Evolutionary conservation across 148 eudicot genomes (phyloP), one percentile per base, ranked within the genome.

Genomic region (Cornus controversa): DNA sequence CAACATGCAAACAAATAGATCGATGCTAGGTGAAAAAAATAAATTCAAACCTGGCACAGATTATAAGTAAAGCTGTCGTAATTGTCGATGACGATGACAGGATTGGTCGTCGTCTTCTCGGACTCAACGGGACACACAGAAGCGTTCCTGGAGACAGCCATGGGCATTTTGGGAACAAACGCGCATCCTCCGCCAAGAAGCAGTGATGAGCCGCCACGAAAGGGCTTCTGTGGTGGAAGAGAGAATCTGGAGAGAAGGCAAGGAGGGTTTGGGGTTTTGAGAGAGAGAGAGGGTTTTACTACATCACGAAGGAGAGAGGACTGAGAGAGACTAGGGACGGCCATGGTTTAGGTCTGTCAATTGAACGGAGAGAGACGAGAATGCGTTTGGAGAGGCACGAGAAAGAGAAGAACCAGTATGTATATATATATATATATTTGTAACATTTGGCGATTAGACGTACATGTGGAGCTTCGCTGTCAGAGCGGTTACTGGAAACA

Each of bases 41-140:
- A 57, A 69, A 24, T 14, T 14, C 71, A 36, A 67, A 96, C 99
- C 91, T 96, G 99, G 63, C 98, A 93, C 13, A 96, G 95, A 73
- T 96, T 96, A 81, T 96, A 96, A 76, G 99, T 96, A 83, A 96
- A 96, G 86, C 99, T 96, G 42, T 96, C 99, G 71, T 93, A 96
- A 69, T 96, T 96, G 70, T 96, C 99, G 67, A 96, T 96, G 37
- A 96, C 98, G 62, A 93, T 63, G 24, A 96, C 82, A 23, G 97
- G 98, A 26, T 77, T 65, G 53, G 31, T 82, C 1, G 18, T 15
- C 74, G 71, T 66, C 53, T 75, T 71, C 1, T 66, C 62, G 34
- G 42, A 28, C 8, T 36, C 73, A 13, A n/a, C 66, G 14, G 60
- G 14, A 24, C 31, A 63, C 4, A 9, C 69, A 23, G 79, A 54